These are phyloP conservation scores for Fusarium sp. DNA, from an alignment of 2,329 filamentous ascomycete species.

Conservation along the genomic window DNA sequence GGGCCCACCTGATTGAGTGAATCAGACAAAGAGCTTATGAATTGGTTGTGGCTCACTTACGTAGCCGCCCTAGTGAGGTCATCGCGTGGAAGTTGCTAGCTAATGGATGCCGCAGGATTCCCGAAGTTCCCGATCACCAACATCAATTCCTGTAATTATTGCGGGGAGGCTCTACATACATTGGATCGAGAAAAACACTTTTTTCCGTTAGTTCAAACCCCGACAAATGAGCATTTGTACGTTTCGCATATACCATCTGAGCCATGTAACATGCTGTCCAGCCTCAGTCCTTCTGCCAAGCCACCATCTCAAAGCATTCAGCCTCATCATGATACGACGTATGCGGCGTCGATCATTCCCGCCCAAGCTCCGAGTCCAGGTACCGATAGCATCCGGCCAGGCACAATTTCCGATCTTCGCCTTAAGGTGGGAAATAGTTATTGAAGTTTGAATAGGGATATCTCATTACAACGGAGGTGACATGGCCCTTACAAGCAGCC, in stretches of 20 bases:
- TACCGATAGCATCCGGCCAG: neutral
- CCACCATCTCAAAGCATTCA: constrained; percentile 18
- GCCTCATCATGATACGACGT: constrained; percentile 13
- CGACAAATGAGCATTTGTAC: neutral
- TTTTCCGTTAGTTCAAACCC: neutral
- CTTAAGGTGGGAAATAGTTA: neutral
- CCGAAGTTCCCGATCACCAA: constrained; percentile 30
- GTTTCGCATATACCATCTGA: neutral
- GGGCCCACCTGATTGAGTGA: neutral
- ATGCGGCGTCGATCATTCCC: constrained; percentile 25
- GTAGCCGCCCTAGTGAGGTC: constrained; percentile 36
- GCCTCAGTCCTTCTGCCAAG: constrained; percentile 1
- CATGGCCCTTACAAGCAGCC: constrained; percentile 24
- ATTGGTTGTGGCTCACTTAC: constrained; percentile 31
- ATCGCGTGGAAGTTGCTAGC: constrained; percentile 20
- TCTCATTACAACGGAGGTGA: constrained; percentile 28
- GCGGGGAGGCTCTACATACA: neutral
- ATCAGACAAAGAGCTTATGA: constrained; percentile 10
- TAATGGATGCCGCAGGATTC: constrained; percentile 1
- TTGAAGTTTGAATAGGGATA: constrained; percentile 25
- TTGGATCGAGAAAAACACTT: neutral
- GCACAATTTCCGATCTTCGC: neutral
- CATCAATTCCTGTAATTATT: neutral
- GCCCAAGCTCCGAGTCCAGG: neutral
- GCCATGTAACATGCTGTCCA: neutral